Evolutionary conservation across 345 rosid species (phyloP).

Genomic region (Punica granatum): DNA sequence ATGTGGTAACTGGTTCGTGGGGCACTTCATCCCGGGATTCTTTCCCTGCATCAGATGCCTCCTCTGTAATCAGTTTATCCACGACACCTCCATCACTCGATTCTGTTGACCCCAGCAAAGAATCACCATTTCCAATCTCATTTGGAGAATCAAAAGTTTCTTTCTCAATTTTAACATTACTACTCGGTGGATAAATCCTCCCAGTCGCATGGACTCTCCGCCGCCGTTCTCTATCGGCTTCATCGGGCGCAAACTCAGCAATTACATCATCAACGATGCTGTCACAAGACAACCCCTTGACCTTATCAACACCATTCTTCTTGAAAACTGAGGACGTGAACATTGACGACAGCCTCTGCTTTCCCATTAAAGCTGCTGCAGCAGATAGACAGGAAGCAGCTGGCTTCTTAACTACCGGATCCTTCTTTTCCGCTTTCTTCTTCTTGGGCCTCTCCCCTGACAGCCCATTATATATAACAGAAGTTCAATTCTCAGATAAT

Average conservation of each 20-base stretch:
- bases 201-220: conserved; percentile 37
- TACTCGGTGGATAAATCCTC: conserved; percentile 3
- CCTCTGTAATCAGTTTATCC: conserved; percentile 10
- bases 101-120: conserved; percentile 6
- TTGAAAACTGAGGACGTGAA: conserved; percentile 68
- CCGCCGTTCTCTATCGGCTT: conserved; percentile 54
- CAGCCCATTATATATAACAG: neutral
- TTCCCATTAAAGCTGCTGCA: conserved; percentile 84
- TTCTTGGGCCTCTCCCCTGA: conserved; percentile 28
- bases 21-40: neutral
- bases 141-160: neutral
- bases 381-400: conserved; percentile 52
- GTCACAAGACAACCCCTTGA: conserved; percentile 37
- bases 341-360: conserved; percentile 74
- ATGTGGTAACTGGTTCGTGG: neutral
- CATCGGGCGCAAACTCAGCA: conserved; percentile 77
- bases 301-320: conserved; percentile 47
- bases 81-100: conserved; percentile 16
- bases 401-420: conserved; percentile 37
- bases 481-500: neutral
- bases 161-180: conserved; percentile 25
- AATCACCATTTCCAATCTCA: conserved; percentile 5
- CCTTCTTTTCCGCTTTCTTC: conserved; percentile 50
- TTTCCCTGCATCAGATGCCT: conserved; percentile 5
- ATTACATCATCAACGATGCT: conserved; percentile 72